Percentiles rank a stretch among this genome's conserved stretches.
phyloP scores from a whole-genome alignment of 2,329 filamentous ascomycete species.

The Colletotrichum sp. region DNA sequence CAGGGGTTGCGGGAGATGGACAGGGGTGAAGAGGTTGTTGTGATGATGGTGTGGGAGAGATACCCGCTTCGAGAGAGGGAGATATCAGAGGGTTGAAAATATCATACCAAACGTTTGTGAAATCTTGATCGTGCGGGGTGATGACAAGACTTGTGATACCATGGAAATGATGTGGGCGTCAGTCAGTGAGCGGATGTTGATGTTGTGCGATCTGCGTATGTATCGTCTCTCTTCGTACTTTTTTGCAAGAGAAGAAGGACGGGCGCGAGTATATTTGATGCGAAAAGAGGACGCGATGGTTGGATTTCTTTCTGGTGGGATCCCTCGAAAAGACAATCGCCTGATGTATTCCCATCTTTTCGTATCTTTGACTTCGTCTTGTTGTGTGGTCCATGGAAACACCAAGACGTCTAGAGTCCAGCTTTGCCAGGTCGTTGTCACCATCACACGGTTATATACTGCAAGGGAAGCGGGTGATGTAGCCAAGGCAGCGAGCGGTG shows the following conservation, averaged over 20 bases:
- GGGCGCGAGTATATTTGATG: neutral
- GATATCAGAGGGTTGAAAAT: neutral
- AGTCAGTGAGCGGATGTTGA: no score
- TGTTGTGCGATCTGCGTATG: no score
- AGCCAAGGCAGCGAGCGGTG: neutral
- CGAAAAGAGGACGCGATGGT: neutral
- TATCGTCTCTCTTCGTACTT: no score
- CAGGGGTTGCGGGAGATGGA: neutral
- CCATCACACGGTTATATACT: neutral
- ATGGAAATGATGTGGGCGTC: no score
- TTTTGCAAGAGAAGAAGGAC: neutral
- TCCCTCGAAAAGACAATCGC: no score
- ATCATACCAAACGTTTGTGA: neutral
- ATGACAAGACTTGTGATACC: neutral
- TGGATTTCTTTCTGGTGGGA: accelerated
- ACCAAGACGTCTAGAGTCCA: accelerated
- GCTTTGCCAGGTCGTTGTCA: neutral
- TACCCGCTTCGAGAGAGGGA: neutral
- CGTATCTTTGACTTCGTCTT: neutral
- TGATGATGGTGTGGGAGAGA: neutral
- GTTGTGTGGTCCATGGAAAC: neutral
- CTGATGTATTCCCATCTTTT: neutral
- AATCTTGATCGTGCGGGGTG: accelerated
- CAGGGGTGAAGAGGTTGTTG: neutral
- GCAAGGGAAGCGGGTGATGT: neutral